These are phyloP conservation scores for Suillus alpinus DNA, from an alignment of 768 basidiomycete species.

Conservation along the genomic window DNA sequence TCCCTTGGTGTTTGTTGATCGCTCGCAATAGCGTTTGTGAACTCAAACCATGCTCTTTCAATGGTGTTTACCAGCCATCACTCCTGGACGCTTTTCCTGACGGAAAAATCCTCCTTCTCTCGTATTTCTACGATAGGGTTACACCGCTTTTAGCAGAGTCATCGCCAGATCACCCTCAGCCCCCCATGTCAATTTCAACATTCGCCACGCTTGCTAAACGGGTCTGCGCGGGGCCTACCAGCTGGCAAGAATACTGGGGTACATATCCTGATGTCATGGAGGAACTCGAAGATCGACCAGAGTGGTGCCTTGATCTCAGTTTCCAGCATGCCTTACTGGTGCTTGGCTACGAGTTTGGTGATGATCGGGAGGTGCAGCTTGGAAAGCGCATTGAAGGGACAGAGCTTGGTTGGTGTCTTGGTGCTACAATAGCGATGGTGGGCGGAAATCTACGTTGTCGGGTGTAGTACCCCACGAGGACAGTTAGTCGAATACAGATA, in stretches of 20 bases:
- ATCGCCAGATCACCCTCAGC: slow-evolving; percentile 20
- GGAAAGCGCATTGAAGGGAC: slow-evolving; percentile 88
- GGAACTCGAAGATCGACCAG: slow-evolving; percentile 81
- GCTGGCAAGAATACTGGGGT: slow-evolving; percentile 57
- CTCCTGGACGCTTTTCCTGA: slow-evolving; percentile 83
- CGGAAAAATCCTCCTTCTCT: slow-evolving; percentile 87
- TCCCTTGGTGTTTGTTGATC: background rate
- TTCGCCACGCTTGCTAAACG: slow-evolving; percentile 61
- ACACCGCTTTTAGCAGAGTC: slow-evolving; percentile 51
- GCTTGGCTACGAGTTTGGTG: slow-evolving; percentile 87
- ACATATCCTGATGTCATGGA: slow-evolving; percentile 45
- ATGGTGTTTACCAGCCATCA: slow-evolving; percentile 96
- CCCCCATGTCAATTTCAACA: slow-evolving; percentile 48
- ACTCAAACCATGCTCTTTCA: slow-evolving; percentile 92
- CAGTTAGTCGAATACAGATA: background rate
- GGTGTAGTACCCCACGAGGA: slow-evolving; percentile 17
- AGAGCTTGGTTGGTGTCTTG: slow-evolving; percentile 92
- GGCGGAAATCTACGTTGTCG: slow-evolving; percentile 57
- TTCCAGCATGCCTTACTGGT: slow-evolving; percentile 90
- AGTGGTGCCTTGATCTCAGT: slow-evolving; percentile 94
- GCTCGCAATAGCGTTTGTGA: slow-evolving; percentile 64
- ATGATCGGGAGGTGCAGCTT: slow-evolving; percentile 62
- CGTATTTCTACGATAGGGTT: slow-evolving; percentile 97
- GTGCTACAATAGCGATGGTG: slow-evolving; percentile 78
- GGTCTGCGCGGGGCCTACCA: slow-evolving; percentile 68